phyloP scores from a whole-genome alignment of 495 filamentous ascomycete genomes.

The Cryomyces antarcticus region DNA sequence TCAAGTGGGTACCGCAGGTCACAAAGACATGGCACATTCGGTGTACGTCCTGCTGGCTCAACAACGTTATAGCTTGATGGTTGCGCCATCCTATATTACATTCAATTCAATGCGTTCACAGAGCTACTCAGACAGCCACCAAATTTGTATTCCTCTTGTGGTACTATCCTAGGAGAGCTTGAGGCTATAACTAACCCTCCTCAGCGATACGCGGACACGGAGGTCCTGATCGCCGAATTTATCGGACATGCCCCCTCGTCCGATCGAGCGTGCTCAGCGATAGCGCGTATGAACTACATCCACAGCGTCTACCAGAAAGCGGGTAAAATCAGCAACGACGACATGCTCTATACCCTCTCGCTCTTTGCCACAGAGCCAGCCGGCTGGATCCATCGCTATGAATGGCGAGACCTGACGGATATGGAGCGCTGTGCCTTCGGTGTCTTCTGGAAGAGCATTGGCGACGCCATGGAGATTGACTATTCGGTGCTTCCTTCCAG shows the following conservation, averaged over 20 bases:
- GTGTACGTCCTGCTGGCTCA: too few species aligned
- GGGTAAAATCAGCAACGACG: conserved; percentile 39
- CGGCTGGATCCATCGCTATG: conserved; percentile 34
- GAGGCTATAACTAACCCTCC: neutral
- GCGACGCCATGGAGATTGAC: conserved; percentile 38
- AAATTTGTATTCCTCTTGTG: too few species aligned
- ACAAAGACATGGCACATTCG: too few species aligned
- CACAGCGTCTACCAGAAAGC: conserved; percentile 36
- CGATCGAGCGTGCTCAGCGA: conserved; percentile 25
- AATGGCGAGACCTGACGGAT: conserved; percentile 41
- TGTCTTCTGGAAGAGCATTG: conserved; percentile 43
- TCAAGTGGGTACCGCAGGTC: too few species aligned
- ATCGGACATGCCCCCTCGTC: conserved; percentile 26
- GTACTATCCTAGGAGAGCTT: too few species aligned
- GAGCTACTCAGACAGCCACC: too few species aligned
- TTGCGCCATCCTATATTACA: too few species aligned
- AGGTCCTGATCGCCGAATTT: conserved; percentile 35
- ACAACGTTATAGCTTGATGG: too few species aligned
- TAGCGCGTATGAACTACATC: conserved; percentile 47
- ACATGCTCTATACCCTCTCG: conserved; percentile 47
- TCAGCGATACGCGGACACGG: conserved; percentile 41
- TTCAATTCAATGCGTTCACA: too few species aligned
- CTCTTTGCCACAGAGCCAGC: conserved; percentile 40
- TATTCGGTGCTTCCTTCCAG: conserved; percentile 22
- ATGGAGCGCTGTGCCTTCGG: conserved; percentile 46